Evolutionary conservation across 2,329 filamentous ascomycete species (phyloP).

Genomic region (Pseudocercospora eumusae): DNA sequence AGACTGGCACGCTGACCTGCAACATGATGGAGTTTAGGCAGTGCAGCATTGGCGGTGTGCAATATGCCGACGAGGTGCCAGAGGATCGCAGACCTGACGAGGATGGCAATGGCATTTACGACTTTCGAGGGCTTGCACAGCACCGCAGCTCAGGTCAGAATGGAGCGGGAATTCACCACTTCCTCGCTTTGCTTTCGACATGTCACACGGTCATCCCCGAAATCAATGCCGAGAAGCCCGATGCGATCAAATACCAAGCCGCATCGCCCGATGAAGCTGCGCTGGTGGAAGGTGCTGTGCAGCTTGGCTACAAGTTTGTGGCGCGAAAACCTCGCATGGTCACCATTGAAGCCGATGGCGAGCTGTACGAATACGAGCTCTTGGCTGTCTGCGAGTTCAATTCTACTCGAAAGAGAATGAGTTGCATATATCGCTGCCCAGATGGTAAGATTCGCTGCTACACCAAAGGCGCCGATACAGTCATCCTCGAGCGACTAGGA

Average conservation of each 20-base stretch:
- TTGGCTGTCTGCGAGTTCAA: slow-evolving; percentile 99
- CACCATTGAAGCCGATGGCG: slow-evolving; percentile 73
- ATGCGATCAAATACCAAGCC: slow-evolving; percentile 93
- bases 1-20: slow-evolving; percentile 95
- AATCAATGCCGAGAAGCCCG: slow-evolving; percentile 71
- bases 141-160: slow-evolving; percentile 61
- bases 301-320: slow-evolving; percentile 84
- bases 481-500: slow-evolving; percentile 87
- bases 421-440: slow-evolving; percentile 91
- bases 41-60: slow-evolving; percentile 86
- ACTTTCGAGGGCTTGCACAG: slow-evolving; percentile 72
- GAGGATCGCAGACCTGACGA: slow-evolving; percentile 81
- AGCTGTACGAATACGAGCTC: slow-evolving; percentile 80
- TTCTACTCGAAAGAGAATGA: slow-evolving; percentile 96
- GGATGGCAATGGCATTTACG: slow-evolving; percentile 75
- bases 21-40: slow-evolving; percentile 99
- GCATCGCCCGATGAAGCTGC: slow-evolving; percentile 96
- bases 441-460: slow-evolving; percentile 94
- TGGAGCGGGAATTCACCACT: slow-evolving; percentile 70
- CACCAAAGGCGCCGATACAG: slow-evolving; percentile 95
- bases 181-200: slow-evolving; percentile 80
- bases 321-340: slow-evolving; percentile 88
- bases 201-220: slow-evolving; percentile 99
- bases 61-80: slow-evolving; percentile 88
- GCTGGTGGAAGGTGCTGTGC: slow-evolving; percentile 86